Percentiles rank a stretch among this genome's conserved stretches.
These are phyloP conservation scores for Quercus phellos DNA, from an alignment of 331 rosid species.

Conservation along the genomic window DNA sequence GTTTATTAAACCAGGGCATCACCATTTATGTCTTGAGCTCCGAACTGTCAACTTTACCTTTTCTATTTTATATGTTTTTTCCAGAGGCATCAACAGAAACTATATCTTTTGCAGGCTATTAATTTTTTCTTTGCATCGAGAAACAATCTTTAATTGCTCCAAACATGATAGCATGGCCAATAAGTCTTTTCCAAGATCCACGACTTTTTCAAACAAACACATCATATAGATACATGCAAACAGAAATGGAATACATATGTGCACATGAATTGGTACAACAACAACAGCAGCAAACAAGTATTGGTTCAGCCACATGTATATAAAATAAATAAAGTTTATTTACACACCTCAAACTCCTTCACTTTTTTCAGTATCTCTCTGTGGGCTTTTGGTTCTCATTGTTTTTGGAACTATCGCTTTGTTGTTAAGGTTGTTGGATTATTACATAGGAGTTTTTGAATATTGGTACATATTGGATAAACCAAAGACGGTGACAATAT, in stretches of 20 bases:
- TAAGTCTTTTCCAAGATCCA: not conserved
- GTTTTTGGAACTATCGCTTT: no score
- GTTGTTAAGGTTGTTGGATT: no score
- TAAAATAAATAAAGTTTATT: not conserved
- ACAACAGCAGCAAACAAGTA: not conserved
- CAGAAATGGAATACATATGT: not conserved
- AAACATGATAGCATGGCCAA: not conserved
- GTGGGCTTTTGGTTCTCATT: slow-evolving; percentile 71
- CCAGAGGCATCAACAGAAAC: not conserved
- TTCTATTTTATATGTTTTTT: not conserved
- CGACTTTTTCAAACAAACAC: not conserved
- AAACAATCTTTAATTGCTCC: not conserved
- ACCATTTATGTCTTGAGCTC: not conserved
- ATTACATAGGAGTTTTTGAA: no score
- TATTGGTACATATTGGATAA: no score
- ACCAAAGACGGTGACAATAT: not conserved
- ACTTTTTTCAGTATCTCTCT: slow-evolving; percentile 85
- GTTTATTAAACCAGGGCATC: no score
- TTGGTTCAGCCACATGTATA: no score
- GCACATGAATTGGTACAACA: not conserved
- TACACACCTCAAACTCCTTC: slow-evolving; percentile 76
- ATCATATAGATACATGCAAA: not conserved
- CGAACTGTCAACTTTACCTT: not conserved
- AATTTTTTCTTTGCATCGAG: not conserved
- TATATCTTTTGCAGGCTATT: not conserved